A percentile compares a stretch with the other conserved stretches of the same genome.
These are phyloP conservation scores for Populus davidiana DNA, from an alignment of 345 rosid species.

Conservation along the genomic window DNA sequence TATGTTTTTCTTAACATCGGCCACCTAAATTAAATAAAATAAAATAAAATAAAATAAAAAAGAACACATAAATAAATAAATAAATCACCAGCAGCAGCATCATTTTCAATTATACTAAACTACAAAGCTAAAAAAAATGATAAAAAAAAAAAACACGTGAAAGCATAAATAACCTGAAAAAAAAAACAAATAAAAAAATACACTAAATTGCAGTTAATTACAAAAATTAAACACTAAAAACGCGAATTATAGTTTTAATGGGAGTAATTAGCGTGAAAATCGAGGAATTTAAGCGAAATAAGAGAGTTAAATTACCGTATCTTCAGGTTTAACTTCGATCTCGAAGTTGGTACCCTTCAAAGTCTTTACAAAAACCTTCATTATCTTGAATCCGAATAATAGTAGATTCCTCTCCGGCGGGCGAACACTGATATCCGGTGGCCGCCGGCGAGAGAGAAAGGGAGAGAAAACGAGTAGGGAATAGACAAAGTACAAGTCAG, in stretches of 20 bases:
- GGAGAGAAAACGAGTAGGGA: background rate
- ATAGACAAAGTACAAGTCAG: background rate
- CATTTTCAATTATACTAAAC: background rate
- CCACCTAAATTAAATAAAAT: constrained; percentile 19
- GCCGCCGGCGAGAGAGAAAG: constrained; percentile 3
- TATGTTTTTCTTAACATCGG: constrained; percentile 24
- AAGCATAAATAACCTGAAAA: background rate
- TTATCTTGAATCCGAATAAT: constrained; percentile 10
- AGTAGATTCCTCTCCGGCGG: background rate
- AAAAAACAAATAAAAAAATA: background rate
- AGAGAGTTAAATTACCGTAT: constrained; percentile 30
- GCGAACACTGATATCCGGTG: background rate
- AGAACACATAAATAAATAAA: background rate
- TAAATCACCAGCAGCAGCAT: background rate
- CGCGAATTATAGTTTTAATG: background rate
- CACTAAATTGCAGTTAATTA: background rate
- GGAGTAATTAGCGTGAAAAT: background rate
- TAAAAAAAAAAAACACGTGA: background rate
- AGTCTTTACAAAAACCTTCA: constrained; percentile 50
- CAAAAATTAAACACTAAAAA: background rate
- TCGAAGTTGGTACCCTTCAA: constrained; percentile 51
- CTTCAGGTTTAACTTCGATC: constrained; percentile 49
- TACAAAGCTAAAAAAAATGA: background rate
- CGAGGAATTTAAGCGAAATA: background rate
- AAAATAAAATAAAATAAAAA: background rate